Conservation (phyloP, 176 grass and related monocot species). For the Melocanna baccifera region DNA sequence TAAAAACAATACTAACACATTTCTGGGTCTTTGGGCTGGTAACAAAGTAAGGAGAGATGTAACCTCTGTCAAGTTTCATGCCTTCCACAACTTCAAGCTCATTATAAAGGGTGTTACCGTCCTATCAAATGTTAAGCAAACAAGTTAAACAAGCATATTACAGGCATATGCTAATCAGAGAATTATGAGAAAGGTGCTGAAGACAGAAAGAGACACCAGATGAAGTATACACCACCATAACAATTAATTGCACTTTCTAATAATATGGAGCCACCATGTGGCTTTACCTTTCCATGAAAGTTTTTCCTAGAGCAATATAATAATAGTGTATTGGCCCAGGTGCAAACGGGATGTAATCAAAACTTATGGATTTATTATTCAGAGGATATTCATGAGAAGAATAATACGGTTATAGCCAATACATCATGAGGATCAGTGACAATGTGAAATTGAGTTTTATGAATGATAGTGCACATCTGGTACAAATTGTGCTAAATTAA, state of each 20-base stretch:
- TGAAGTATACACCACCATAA: background rate
- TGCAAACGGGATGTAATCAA: background rate
- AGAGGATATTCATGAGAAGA: background rate
- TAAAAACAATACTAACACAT: slow-evolving; percentile 76
- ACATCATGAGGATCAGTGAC: background rate
- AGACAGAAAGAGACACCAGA: background rate
- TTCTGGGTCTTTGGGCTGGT: slow-evolving; percentile 92
- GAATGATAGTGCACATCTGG: background rate
- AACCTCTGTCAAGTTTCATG: slow-evolving; percentile 96
- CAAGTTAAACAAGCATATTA: background rate
- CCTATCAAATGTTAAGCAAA: slow-evolving; percentile 37
- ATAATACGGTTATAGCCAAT: background rate
- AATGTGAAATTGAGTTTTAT: background rate
- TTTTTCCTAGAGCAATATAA: background rate
- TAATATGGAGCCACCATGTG: background rate
- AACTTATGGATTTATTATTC: background rate
- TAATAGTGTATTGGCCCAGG: background rate
- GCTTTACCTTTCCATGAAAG: background rate
- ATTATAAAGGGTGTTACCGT: slow-evolving; percentile 90
- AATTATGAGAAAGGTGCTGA: background rate
- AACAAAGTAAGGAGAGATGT: slow-evolving; percentile 98
- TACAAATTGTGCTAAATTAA: background rate
- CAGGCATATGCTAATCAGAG: background rate
- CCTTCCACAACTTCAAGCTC: slow-evolving; percentile 98
- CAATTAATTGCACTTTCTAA: background rate